phyloP scores from a whole-genome alignment of 257 asterid genomes.

The Solanum bukasovii region DNA sequence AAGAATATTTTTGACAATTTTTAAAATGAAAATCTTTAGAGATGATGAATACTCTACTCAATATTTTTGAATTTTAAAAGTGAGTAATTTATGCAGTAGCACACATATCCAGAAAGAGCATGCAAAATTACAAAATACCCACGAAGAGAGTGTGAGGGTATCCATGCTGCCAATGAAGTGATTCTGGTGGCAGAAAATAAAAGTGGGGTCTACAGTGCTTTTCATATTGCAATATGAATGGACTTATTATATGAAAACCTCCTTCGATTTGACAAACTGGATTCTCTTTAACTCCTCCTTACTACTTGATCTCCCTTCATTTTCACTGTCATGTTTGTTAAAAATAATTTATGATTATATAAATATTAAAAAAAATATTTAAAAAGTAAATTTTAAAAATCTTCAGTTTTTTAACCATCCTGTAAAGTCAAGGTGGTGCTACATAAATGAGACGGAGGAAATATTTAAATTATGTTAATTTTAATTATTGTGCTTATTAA shows the following conservation, averaged over 20 bases:
- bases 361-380: too few relatives aligned
- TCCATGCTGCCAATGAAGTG: slow-evolving; percentile 26
- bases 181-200: not conserved
- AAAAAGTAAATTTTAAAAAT: too few relatives aligned
- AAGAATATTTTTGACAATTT: not conserved
- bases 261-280: slow-evolving; percentile 33
- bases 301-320: not conserved
- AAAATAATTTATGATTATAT: too few relatives aligned
- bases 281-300: not conserved
- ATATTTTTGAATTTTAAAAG: not conserved
- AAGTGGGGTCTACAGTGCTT: slow-evolving; percentile 27
- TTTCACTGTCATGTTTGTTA: too few relatives aligned
- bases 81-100: not conserved
- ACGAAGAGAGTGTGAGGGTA: not conserved
- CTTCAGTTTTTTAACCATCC: too few relatives aligned
- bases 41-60: not conserved
- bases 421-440: not conserved
- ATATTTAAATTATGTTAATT: not conserved
- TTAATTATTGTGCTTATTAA: not conserved
- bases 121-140: not conserved
- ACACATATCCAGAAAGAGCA: not conserved
- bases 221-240: slow-evolving; percentile 31
- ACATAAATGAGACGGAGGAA: too few relatives aligned
- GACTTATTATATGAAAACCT: slow-evolving; percentile 8
- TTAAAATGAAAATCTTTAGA: not conserved